Percentiles rank a stretch among this genome's conserved stretches.
phyloP scores from a whole-genome alignment of 192 early-diverging fungal species.

The Gamsiella multidivaricata region DNA sequence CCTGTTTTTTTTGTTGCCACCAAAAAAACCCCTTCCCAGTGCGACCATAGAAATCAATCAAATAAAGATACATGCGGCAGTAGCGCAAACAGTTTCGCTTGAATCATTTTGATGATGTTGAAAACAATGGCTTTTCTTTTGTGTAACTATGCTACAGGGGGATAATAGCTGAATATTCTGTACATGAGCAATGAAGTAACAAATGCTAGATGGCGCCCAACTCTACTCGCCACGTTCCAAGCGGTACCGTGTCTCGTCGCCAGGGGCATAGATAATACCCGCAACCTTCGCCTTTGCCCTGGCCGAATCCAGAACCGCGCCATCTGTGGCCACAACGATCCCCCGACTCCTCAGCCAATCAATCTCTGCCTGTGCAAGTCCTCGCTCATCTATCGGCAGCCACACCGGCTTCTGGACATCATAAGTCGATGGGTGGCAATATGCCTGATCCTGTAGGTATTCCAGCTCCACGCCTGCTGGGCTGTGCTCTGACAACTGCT shows the following conservation, averaged over 20 bases:
- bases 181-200: no score
- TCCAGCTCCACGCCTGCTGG: slow-evolving; percentile 15
- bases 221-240: slow-evolving; percentile 42
- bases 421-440: slow-evolving; percentile 57
- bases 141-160: no score
- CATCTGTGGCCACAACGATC: slow-evolving; percentile 43
- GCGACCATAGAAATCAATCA: no score
- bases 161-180: no score
- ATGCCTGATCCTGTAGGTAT: slow-evolving; percentile 43
- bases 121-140: no score
- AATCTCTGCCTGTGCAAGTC: slow-evolving; percentile 52
- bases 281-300: slow-evolving; percentile 33
- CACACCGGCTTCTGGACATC: slow-evolving; percentile 56
- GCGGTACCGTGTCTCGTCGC: slow-evolving; percentile 39
- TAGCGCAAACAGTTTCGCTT: no score
- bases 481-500: background rate
- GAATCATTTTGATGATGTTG: no score
- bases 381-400: slow-evolving; percentile 60
- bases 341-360: slow-evolving; percentile 27
- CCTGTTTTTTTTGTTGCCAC: no score
- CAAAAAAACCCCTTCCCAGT: no score
- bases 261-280: slow-evolving; percentile 41
- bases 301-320: slow-evolving; percentile 27
- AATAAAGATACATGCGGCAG: no score
- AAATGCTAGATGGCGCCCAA: no score